phyloP scores from a whole-genome alignment of 345 rosid species.

The Cardamine chenopodiifolia region DNA sequence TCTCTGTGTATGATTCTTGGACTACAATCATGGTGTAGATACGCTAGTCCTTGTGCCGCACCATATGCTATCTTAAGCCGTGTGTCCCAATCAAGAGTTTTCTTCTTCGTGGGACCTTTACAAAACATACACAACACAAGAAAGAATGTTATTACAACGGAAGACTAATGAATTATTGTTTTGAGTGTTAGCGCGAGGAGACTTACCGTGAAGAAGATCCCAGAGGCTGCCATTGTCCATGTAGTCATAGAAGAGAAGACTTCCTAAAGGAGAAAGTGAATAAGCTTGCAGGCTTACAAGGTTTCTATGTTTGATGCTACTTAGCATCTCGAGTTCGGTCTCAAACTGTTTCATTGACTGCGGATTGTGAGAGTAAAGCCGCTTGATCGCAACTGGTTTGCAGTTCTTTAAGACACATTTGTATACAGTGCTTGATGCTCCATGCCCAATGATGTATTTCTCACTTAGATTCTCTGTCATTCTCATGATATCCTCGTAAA shows the following conservation, averaged over 20 bases:
- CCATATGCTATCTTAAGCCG: conserved; percentile 85
- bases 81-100: conserved; percentile 81
- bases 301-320: conserved; percentile 92
- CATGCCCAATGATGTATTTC: conserved; percentile 83
- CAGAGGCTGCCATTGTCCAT: conserved; percentile 99
- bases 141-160: neutral
- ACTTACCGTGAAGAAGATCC: conserved; percentile 91
- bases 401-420: conserved; percentile 93
- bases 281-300: conserved; percentile 91
- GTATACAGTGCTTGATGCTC: conserved; percentile 94
- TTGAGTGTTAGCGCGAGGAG: conserved; percentile 5
- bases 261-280: conserved; percentile 75
- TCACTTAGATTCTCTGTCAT: conserved; percentile 95
- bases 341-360: conserved; percentile 85
- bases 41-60: conserved; percentile 90
- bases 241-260: conserved; percentile 93
- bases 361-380: conserved; percentile 81
- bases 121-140: conserved; percentile 30
- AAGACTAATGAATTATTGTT: neutral
- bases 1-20: conserved; percentile 95
- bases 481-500: conserved; percentile 96
- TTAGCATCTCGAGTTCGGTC: conserved; percentile 86
- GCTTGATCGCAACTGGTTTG: conserved; percentile 93
- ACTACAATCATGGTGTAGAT: conserved; percentile 94
- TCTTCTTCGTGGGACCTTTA: conserved; percentile 75